These are phyloP conservation scores for Hippophae rhamnoides DNA, from an alignment of 306 rosid genomes.

Conservation along the genomic window DNA sequence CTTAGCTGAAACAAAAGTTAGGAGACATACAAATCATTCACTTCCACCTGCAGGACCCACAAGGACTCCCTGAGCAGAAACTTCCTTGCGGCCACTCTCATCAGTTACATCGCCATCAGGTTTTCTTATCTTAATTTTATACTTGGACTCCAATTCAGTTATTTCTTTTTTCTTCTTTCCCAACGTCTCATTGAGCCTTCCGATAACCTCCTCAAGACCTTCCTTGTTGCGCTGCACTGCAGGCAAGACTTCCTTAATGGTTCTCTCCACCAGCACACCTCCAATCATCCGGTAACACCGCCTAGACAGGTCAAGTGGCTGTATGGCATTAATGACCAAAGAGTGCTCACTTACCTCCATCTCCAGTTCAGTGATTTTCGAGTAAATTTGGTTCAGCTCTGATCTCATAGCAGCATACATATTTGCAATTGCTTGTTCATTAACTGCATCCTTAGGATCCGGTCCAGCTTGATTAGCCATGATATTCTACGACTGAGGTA, in stretches of 20 bases:
- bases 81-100: conserved; percentile 67
- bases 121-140: conserved; percentile 78
- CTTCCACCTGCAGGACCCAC: conserved; percentile 80
- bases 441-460: conserved; percentile 57
- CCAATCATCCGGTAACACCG: conserved; percentile 95
- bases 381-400: conserved; percentile 87
- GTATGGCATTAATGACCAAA: conserved; percentile 71
- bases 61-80: conserved; percentile 88
- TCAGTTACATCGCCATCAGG: conserved; percentile 56
- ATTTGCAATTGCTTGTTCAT: conserved; percentile 84
- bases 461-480: conserved; percentile 60
- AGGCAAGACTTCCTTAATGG: conserved; percentile 85
- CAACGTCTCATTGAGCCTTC: conserved; percentile 71
- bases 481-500: conserved; percentile 22
- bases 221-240: conserved; percentile 91
- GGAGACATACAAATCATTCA: conserved; percentile 26
- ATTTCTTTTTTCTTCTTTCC: conserved; percentile 93
- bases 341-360: conserved; percentile 93
- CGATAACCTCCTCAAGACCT: conserved; percentile 79
- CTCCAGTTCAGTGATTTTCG: conserved; percentile 89
- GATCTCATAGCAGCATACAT: conserved; percentile 71
- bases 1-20: not conserved
- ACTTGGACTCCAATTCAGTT: conserved; percentile 72
- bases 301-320: conserved; percentile 80
- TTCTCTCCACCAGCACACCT: conserved; percentile 97